phyloP scores from a whole-genome alignment of 495 filamentous ascomycete genomes.

The Penicillium ucsense region DNA sequence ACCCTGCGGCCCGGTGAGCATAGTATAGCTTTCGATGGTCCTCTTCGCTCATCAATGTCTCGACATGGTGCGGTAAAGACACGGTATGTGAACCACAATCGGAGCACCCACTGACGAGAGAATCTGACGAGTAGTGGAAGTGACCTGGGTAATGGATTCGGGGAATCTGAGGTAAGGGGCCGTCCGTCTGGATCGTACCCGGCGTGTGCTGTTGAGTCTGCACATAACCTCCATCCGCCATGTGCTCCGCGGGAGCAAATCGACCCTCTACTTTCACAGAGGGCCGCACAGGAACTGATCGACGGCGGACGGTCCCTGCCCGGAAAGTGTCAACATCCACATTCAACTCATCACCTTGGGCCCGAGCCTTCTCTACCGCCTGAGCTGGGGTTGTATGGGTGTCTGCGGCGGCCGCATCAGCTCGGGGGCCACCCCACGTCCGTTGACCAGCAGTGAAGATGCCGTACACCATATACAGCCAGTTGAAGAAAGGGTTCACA shows the following conservation, averaged over 20 bases:
- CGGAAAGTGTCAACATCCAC: constrained; percentile 87
- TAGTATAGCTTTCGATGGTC: constrained; percentile 61
- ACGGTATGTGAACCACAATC: constrained; percentile 54
- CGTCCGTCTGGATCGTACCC: constrained; percentile 22
- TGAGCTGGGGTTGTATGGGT: constrained; percentile 68
- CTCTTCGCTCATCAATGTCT: constrained; percentile 75
- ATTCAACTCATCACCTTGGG: constrained; percentile 81
- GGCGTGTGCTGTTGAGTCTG: constrained; percentile 25
- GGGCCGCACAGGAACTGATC: constrained; percentile 60
- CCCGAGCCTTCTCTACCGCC: constrained; percentile 71
- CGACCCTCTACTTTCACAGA: constrained; percentile 62
- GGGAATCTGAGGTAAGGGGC: constrained; percentile 36
- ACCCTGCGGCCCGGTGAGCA: constrained; percentile 49
- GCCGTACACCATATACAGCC: constrained; percentile 89
- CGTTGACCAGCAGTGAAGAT: constrained; percentile 89
- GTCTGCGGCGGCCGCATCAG: constrained; percentile 82
- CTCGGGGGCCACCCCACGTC: constrained; percentile 93
- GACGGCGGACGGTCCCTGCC: constrained; percentile 40
- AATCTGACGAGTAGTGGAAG: constrained; percentile 56
- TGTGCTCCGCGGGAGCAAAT: constrained; percentile 30
- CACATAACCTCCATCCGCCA: constrained; percentile 45
- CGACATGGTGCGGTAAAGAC: constrained; percentile 65
- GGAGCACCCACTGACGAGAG: constrained; percentile 42
- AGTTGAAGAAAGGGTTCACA: constrained; percentile 95
- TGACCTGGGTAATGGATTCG: constrained; percentile 46